Evolutionary conservation across 176 grass and related monocot genomes (phyloP), one percentile per base, ranked within the genome.

Genomic region (Aegilops bicornis): DNA sequence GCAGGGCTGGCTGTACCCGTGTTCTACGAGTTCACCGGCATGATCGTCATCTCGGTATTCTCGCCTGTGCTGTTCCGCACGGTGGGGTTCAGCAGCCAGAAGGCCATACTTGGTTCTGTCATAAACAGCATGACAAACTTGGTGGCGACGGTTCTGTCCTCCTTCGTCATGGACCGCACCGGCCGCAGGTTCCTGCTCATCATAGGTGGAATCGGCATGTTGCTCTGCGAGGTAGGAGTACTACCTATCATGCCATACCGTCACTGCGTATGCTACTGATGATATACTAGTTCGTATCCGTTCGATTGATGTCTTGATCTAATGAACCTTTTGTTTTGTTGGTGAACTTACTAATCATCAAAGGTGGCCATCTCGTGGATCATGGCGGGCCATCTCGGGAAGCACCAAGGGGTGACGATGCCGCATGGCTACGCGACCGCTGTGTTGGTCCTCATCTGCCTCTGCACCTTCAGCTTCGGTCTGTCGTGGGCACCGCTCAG

Each of bases 51-150:
- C 29, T 27, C 92, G 3, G 79, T 87, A 15, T 94, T 94, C 90
- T 74, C 84, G 36, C 89, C 89, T 23, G 77, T 94, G 42, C 31
- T 94, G 72, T 94, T 94, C 81, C 71, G 89, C n/a, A 94, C 89
- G 17, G 81, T 91, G 1, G 92, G 92, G 66, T 94, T 94, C 66
- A 88, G 6, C 13, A 91, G 89, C 87, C 77, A 94, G 65, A 76
- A 23, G 30, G 89, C 87, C 0, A 77, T 94, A 2, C 52, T 94
- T 13, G 89, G 84, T 3, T 88, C 92, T 4, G 73, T 94, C 16
- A 91, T 94, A n/a, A 35, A 83, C 0, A 88, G 76, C 29, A 16
- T 72, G 2, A 59, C 66, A 14, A 91, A 85, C 48, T 22, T 94
- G 63, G 72, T 20, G 5, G 60, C 89, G 0, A 76, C 71, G 0